phyloP scores from a whole-genome alignment of 2,329 filamentous ascomycete species.

The Neurospora sp. region DNA sequence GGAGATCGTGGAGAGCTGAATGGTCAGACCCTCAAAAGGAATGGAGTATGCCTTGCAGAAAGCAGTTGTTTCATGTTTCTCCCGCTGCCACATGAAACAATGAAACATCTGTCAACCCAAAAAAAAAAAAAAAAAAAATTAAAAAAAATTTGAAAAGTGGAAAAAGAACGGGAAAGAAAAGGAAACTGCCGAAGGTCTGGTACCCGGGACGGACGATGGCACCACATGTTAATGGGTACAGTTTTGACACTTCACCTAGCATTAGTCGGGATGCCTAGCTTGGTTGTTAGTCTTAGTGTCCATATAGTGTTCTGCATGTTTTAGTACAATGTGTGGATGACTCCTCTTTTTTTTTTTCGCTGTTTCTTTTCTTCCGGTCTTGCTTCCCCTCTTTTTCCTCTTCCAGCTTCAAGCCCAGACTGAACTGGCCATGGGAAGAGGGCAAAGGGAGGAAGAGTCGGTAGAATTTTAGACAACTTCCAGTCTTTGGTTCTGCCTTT shows the following conservation, averaged over 20 bases:
- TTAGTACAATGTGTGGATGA: not conserved
- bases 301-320: conserved; percentile 1
- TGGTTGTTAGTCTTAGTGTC: not conserved
- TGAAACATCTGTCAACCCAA: not conserved
- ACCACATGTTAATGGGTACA: not conserved
- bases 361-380: not conserved
- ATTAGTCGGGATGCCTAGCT: not conserved
- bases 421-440: not conserved
- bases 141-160: not conserved
- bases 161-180: not conserved
- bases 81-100: not conserved
- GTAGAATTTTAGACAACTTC: not conserved
- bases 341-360: not conserved
- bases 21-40: not conserved
- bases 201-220: not conserved
- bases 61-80: not conserved
- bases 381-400: not conserved
- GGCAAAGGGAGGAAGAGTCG: not conserved
- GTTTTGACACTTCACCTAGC: not conserved
- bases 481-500: not conserved
- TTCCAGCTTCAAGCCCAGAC: not conserved
- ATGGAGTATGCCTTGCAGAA: not conserved
- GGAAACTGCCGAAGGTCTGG: not conserved
- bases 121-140: not conserved
- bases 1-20: not conserved